Evolutionary conservation across 2,329 filamentous ascomycete genomes (phyloP), one percentile per base, ranked within the genome.

Genomic region (Blumeria graminis): DNA sequence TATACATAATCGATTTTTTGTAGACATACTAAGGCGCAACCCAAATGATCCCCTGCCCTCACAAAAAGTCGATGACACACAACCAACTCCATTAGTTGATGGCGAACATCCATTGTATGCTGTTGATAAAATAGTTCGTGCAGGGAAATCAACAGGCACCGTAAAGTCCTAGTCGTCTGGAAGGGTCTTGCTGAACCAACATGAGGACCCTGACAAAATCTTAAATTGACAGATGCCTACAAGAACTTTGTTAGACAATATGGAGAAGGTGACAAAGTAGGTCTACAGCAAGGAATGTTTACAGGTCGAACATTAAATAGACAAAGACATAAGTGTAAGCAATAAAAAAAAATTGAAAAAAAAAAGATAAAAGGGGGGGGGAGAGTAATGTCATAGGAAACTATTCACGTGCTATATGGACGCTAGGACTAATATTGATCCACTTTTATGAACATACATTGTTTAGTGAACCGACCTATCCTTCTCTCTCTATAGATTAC

Each of bases 31-130:
- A 36, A 54, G 51, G 34, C 51, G 16, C 10, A n/a, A 54, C n/a
- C 33, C 51, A 54, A 54, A 54, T 54, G 33, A 39, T 39, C 51
- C 51, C 38, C 51, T 54, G n/a, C 51, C 51, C 14, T 54, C 34
- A 54, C 13, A 54, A 54, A 54, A 54, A 38, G n/a, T 39, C 34
- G 34, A 54, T 54, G 51, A 54, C 34, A 54, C 34, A 38, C 33
- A 39, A 33, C 51, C 34, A 33, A 33, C 51, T 10, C 33, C 34
- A 22, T 18, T 54, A 54, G 51, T 54, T 28, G 33, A 38, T 39
- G 34, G 45, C 1, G 10, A 22, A 48, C 45, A 48, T 48, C 45
- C 18, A 6, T 16, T 48, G 45, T 48, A 48, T 22, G 45, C 45
- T 48, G 45, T 22, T 48, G 45, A 48, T 1, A 48, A 48, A 22